Percentiles rank a stretch among this genome's conserved stretches.
These are phyloP conservation scores for Cryptococcus maquisensis DNA, from an alignment of 1,284 basidiomycete genomes.

Conservation along the genomic window DNA sequence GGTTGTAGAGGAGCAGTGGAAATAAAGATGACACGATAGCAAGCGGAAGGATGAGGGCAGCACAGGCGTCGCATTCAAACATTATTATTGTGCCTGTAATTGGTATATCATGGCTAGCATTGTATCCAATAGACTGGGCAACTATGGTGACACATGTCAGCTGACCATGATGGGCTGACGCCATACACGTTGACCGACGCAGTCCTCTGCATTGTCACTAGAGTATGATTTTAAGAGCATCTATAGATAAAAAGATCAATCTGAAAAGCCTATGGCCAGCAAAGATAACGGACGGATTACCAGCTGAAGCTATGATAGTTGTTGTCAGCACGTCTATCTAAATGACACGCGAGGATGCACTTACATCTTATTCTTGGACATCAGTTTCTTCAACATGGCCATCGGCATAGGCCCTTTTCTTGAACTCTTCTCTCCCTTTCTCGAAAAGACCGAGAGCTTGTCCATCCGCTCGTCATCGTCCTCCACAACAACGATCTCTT, in stretches of 20 bases:
- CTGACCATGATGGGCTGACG: no score
- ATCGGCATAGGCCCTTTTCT: constrained; percentile 4
- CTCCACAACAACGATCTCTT: background rate
- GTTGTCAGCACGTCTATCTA: no score
- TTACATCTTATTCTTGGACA: background rate
- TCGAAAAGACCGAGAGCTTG: background rate
- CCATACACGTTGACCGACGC: no score
- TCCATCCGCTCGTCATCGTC: background rate
- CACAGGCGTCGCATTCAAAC: no score
- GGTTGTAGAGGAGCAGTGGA: constrained; percentile 60
- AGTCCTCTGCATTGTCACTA: no score
- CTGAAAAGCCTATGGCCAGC: background rate
- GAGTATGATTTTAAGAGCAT: background rate
- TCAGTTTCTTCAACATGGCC: constrained; percentile 4
- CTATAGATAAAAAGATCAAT: background rate
- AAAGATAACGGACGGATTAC: no score
- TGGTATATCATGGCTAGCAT: no score
- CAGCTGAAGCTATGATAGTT: no score
- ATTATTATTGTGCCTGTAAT: background rate
- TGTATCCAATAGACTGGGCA: no score
- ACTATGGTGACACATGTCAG: no score
- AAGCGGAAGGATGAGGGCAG: no score
- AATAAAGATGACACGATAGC: background rate
- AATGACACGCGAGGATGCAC: background rate
- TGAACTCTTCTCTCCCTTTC: background rate